Conservation (phyloP, 176 grass and related monocot species). For the Puya raimondii region DNA sequence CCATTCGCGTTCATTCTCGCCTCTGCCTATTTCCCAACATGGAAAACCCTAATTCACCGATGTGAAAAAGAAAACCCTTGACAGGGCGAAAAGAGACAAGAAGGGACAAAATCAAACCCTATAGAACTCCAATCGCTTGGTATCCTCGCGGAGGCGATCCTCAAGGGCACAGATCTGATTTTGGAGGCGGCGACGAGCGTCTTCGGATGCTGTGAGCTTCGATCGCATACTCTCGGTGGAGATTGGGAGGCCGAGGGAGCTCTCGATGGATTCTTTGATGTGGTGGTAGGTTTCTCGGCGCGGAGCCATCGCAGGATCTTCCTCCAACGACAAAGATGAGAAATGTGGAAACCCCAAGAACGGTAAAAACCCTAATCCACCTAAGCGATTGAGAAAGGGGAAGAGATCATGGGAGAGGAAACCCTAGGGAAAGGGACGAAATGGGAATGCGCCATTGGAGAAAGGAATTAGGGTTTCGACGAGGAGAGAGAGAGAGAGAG, state of each 20-base stretch:
- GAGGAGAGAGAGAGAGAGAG: too few relatives aligned
- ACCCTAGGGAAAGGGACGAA: too few relatives aligned
- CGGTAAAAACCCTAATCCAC: too few relatives aligned
- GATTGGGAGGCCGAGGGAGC: constrained; percentile 13
- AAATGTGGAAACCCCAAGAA: too few relatives aligned
- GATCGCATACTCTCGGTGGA: constrained; percentile 9
- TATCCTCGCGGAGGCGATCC: constrained; percentile 4
- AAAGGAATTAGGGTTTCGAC: too few relatives aligned
- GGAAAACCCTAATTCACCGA: not conserved
- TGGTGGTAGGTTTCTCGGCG: constrained; percentile 14
- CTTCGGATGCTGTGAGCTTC: constrained; percentile 15
- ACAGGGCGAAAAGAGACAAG: too few relatives aligned
- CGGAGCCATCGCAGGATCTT: constrained; percentile 1
- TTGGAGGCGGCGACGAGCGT: constrained; percentile 16
- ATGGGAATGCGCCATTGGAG: too few relatives aligned
- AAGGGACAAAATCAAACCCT: not conserved
- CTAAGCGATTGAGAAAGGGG: too few relatives aligned
- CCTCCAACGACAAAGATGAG: too few relatives aligned
- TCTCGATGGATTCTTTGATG: constrained; percentile 21
- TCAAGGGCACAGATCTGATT: constrained; percentile 14
- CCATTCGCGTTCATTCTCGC: constrained; percentile 63
- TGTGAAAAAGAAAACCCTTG: too few relatives aligned
- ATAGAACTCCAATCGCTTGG: not conserved
- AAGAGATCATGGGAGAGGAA: too few relatives aligned
- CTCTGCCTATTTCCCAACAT: constrained; percentile 33